These are phyloP conservation scores for Agastache rugosa DNA, from an alignment of 257 asterid species.

Conservation along the genomic window DNA sequence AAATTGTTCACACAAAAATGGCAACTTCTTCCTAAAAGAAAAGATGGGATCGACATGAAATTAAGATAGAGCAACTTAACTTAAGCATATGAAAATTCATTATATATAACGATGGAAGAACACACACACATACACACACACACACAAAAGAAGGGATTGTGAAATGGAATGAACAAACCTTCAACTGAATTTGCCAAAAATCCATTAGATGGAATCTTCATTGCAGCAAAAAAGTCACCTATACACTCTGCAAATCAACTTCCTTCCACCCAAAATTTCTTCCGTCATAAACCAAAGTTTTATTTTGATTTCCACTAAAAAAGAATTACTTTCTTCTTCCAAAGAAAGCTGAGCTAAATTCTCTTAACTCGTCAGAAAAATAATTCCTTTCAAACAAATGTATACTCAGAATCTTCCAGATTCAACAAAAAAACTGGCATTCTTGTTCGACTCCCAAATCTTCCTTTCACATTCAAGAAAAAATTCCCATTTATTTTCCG, in stretches of 20 bases:
- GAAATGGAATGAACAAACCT: conserved; percentile 51
- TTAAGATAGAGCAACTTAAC: conserved; percentile 12
- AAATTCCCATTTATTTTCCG: not conserved
- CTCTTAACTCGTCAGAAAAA: conserved; percentile 19
- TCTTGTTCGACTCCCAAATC: conserved; percentile 25
- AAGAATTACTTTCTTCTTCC: conserved; percentile 20
- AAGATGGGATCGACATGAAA: conserved; percentile 22
- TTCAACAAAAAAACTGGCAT: conserved; percentile 7
- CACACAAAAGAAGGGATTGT: conserved; percentile 1
- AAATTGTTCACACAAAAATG: not conserved
- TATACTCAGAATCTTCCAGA: conserved; percentile 28
- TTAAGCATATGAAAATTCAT: not conserved
- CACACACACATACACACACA: too few species aligned
- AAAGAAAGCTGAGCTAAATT: conserved; percentile 3
- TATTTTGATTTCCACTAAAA: conserved; percentile 23
- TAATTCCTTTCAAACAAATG: conserved; percentile 8
- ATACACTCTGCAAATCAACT: conserved; percentile 35
- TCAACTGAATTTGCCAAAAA: conserved; percentile 78
- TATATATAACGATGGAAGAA: not conserved
- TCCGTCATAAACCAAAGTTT: conserved; percentile 27
- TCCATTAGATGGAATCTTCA: conserved; percentile 85
- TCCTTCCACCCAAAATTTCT: conserved; percentile 35
- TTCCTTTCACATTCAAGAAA: conserved; percentile 30
- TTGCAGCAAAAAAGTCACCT: conserved; percentile 43
- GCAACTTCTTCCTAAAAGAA: not conserved